Evolutionary conservation across 257 asterid genomes (phyloP), one percentile per base, ranked within the genome.

Genomic region (Nicotiana attenuata): DNA sequence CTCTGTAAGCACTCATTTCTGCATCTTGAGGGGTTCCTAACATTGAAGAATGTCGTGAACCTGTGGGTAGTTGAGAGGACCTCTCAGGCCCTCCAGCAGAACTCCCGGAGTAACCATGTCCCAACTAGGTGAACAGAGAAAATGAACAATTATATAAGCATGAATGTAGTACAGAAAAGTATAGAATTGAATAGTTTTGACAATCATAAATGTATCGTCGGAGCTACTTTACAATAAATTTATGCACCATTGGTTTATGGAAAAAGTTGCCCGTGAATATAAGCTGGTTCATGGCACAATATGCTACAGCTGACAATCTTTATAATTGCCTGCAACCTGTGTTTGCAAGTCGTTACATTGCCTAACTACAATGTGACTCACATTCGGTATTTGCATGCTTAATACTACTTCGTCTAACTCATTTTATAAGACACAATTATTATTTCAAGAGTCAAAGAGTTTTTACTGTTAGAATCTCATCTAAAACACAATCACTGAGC

Each of bases 1-100:
- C 82, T 84, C 93, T 88, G 75, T 85, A 90, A 26, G 91, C 92
- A 81, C 93, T 83, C 84, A 81, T 81, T 78, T 90, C 94, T 14
- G 89, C 85, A 71, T 93, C 97, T 76, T 87, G 94, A 11, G 85
- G 82, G 20, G 87, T 88, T 29, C 93, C 92, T 80, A 91, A 61
- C 57, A 90, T 78, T 4, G 85, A 86, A 5, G 87, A 84, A 65
- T 87, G 92, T 22, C 86, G 87, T 16, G 88, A 86, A 56, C 84
- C 85, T 22, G 81, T 83, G 14, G 89, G 82, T 31, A 80, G 83
- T 61, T 87, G 90, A 57, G 86, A 86, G 65, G 84, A 35, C 78
- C 92, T 87, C 55, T 89, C 92, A 47, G 85, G 38, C 59, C 83
- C 85, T 63, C 86, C 89, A 9, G 66, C 88, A 33, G 92, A 82